These are phyloP conservation scores for Kwoniella heveanensis DNA, from an alignment of 768 basidiomycete species.

Conservation along the genomic window DNA sequence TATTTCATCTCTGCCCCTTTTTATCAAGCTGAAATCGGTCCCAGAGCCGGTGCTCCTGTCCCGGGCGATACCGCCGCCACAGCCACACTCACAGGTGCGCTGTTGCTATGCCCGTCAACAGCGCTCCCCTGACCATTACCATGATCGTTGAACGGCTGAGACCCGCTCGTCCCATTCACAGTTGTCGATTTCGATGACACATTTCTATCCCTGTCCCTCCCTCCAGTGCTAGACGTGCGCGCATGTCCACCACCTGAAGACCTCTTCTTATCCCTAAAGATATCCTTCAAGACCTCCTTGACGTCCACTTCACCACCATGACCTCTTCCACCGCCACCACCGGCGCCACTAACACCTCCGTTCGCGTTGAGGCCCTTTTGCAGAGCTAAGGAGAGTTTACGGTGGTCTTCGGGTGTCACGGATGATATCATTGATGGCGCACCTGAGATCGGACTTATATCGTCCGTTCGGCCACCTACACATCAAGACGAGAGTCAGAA, in stretches of 20 bases:
- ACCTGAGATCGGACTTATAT: conserved; percentile 19
- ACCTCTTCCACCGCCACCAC: neutral
- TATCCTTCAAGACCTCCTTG: conserved; percentile 53
- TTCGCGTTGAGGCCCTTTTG: conserved; percentile 7
- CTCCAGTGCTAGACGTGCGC: neutral
- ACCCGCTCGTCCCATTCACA: neutral
- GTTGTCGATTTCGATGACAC: neutral
- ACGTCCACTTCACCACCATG: conserved; percentile 19
- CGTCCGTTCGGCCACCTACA: conserved; percentile 21
- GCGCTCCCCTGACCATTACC: no score
- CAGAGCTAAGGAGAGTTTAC: conserved; percentile 1
- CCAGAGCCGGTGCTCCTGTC: neutral
- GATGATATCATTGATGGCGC: conserved; percentile 32
- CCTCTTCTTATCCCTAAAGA: conserved; percentile 49
- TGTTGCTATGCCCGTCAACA: no score
- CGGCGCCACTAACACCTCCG: neutral
- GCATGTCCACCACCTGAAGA: neutral
- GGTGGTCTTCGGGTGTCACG: conserved; percentile 13
- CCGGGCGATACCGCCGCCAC: neutral
- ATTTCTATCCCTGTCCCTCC: neutral
- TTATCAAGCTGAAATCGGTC: neutral
- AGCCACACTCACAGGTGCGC: no score
- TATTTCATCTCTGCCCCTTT: neutral
- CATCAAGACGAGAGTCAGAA: neutral
- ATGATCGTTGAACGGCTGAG: no score